Evolutionary conservation across 2,329 filamentous ascomycete species (phyloP).

Genomic region (Cladosporium sp.): DNA sequence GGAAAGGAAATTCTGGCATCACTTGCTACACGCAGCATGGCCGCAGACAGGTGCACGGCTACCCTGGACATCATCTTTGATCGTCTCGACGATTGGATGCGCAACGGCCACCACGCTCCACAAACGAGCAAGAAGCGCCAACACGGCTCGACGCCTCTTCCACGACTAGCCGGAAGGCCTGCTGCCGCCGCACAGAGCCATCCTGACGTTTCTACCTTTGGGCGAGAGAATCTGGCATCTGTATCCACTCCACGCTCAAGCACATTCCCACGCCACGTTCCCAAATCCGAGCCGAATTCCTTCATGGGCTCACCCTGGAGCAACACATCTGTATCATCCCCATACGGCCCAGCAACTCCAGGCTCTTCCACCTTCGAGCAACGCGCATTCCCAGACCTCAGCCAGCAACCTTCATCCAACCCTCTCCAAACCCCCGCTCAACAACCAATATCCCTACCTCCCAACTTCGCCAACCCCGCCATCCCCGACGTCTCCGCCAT

Average conservation of each 20-base stretch:
- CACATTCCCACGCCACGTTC: conserved; percentile 24
- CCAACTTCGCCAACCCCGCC: conserved; percentile 35
- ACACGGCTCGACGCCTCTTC: neutral
- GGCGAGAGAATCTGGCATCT: conserved; percentile 4
- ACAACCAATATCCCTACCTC: conserved; percentile 17
- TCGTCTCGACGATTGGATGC: conserved; percentile 60
- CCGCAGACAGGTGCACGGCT: conserved; percentile 77
- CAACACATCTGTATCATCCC: conserved; percentile 15
- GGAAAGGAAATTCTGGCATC: conserved; percentile 77
- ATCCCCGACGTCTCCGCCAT: conserved; percentile 69
- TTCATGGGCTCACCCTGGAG: conserved; percentile 12
- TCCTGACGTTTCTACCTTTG: conserved; percentile 22
- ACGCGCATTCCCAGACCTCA: conserved; percentile 2
- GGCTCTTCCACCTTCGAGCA: conserved; percentile 19
- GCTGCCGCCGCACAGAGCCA: conserved; percentile 19
- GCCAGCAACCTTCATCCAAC: conserved; percentile 16
- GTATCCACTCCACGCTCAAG: conserved; percentile 20
- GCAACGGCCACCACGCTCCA: conserved; percentile 42
- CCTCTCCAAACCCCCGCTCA: neutral
- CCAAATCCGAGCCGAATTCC: conserved; percentile 10
- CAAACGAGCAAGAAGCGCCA: conserved; percentile 45
- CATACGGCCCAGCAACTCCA: conserved; percentile 24
- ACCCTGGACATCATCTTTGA: conserved; percentile 79
- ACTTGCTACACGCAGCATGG: conserved; percentile 77
- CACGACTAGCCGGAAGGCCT: neutral